These are phyloP conservation scores for Hymenoscyphus linearis DNA, from an alignment of 2,329 filamentous ascomycete genomes.

Conservation along the genomic window DNA sequence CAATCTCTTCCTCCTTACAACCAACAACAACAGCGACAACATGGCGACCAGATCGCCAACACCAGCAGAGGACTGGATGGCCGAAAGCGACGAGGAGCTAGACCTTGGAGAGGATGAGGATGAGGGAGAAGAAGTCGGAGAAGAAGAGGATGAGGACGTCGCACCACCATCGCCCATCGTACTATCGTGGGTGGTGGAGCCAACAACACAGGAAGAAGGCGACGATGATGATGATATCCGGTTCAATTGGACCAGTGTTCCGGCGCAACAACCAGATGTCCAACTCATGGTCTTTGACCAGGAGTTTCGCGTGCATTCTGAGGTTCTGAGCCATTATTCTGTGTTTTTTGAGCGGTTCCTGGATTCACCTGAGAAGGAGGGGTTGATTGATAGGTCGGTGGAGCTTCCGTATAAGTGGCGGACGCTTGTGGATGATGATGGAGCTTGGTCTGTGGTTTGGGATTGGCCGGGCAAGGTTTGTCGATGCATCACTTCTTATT, in stretches of 20 bases:
- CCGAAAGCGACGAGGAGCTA: too few relatives aligned
- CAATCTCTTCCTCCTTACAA: too few relatives aligned
- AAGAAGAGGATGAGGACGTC: background rate
- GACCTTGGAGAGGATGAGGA: background rate
- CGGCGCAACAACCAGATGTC: background rate
- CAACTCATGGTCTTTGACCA: background rate
- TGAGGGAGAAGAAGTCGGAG: background rate
- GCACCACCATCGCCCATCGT: background rate
- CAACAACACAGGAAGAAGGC: background rate
- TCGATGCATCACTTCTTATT: background rate
- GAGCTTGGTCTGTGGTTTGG: conserved; percentile 3
- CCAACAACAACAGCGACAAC: too few relatives aligned
- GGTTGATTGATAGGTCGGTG: background rate
- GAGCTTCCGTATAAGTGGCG: conserved; percentile 10
- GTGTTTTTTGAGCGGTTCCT: background rate
- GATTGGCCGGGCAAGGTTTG: background rate
- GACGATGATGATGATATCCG: background rate
- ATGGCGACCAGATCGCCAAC: too few relatives aligned
- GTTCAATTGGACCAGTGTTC: background rate
- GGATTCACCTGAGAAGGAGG: background rate
- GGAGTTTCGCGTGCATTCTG: background rate
- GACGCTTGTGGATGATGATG: conserved; percentile 13
- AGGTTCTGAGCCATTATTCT: background rate
- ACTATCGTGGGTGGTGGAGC: background rate
- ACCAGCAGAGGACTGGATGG: too few relatives aligned